Evolutionary conservation across 805 yeast genomes (phyloP).

Genomic region (Wickerhamomyces alni): DNA sequence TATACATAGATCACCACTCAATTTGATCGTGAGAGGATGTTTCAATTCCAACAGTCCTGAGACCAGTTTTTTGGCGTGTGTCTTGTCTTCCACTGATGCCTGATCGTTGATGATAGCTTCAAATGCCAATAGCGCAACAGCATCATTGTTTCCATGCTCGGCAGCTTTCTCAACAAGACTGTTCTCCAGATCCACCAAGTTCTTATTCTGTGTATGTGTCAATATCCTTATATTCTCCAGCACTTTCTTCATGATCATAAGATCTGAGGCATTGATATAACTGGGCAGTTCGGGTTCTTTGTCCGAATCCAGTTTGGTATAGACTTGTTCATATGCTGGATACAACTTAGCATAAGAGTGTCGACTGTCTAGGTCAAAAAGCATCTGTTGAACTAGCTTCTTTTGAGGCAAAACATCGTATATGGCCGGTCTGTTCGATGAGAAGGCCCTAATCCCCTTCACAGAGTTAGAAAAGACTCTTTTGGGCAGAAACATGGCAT

Average conservation of each 20-base stretch:
- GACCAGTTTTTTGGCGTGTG: constrained; percentile 58
- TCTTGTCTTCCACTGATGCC: constrained; percentile 46
- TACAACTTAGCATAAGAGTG: constrained; percentile 47
- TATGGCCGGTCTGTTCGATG: constrained; percentile 30
- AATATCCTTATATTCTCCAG: constrained; percentile 54
- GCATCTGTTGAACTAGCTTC: constrained; percentile 47
- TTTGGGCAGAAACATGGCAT: too few relatives aligned
- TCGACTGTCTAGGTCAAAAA: constrained; percentile 63
- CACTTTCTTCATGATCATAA: constrained; percentile 63
- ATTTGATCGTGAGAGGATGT: constrained; percentile 72
- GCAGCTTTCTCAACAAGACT: constrained; percentile 79
- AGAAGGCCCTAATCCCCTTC: too few relatives aligned
- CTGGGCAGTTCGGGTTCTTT: constrained; percentile 32
- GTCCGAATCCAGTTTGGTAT: constrained; percentile 35
- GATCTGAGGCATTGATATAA: constrained; percentile 46
- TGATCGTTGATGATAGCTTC: constrained; percentile 44
- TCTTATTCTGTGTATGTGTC: constrained; percentile 52
- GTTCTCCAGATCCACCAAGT: constrained; percentile 58
- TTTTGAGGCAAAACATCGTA: constrained; percentile 51
- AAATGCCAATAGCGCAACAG: constrained; percentile 68
- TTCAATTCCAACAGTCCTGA: constrained; percentile 47
- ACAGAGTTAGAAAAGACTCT: too few relatives aligned
- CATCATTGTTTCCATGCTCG: constrained; percentile 75
- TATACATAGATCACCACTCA: constrained; percentile 72
- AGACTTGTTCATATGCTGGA: constrained; percentile 47